Conservation (phyloP, 192 early-diverging fungal species). For the Radiomyces spectabilis region DNA sequence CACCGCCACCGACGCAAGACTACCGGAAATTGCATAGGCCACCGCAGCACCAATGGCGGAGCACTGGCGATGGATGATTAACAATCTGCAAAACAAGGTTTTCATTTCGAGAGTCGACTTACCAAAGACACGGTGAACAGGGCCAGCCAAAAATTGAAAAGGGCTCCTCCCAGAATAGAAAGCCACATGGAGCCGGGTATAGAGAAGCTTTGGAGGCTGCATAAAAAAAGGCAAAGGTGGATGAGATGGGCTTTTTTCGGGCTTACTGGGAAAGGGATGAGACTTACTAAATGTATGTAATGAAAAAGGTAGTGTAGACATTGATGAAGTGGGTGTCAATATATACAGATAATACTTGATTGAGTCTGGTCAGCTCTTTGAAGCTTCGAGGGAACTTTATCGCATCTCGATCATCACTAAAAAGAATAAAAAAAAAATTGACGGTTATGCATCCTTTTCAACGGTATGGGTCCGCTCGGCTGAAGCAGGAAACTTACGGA, state of each 20-base stretch:
- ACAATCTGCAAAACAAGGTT: background rate
- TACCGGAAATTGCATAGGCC: constrained; percentile 43
- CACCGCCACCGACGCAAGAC: constrained; percentile 39
- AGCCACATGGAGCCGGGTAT: constrained; percentile 61
- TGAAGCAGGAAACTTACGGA: constrained; percentile 24
- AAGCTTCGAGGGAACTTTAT: constrained; percentile 42
- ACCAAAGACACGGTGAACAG: constrained; percentile 42
- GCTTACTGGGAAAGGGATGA: background rate
- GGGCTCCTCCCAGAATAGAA: constrained; percentile 45
- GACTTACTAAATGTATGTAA: constrained; percentile 50
- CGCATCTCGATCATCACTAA: constrained; percentile 37
- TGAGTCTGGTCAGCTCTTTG: constrained; percentile 39
- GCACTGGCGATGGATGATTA: constrained; percentile 25
- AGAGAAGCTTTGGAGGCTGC: constrained; percentile 50
- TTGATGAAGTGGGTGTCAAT: constrained; percentile 44
- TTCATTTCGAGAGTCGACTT: constrained; percentile 2
- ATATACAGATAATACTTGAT: constrained; percentile 37
- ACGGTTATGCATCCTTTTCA: background rate
- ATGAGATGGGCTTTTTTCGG: background rate
- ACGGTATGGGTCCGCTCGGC: too few relatives aligned
- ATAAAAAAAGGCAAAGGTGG: background rate
- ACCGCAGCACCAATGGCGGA: constrained; percentile 44
- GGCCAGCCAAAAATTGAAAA: constrained; percentile 45
- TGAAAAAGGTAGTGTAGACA: constrained; percentile 38
- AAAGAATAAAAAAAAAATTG: background rate